Evolutionary conservation across 306 rosid species (phyloP), one percentile per base, ranked within the genome.

Genomic region (Cucurbita pepo): DNA sequence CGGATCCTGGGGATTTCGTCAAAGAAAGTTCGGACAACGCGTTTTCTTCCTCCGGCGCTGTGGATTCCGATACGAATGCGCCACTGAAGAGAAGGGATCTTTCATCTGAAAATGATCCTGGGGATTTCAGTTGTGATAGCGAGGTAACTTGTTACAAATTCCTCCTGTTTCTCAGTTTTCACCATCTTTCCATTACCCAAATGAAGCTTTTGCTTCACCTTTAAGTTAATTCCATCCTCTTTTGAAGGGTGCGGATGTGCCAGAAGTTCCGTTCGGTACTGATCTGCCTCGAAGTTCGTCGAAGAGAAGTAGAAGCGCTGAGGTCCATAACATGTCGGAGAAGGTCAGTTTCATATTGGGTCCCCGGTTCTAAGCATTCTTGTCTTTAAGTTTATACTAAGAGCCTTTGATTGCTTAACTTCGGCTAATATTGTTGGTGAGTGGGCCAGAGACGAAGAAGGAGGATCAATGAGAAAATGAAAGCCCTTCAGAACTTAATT

Each of bases 391-490:
- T 7, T 72, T 58, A n/a, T n/a, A 30, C 22, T 45, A 44, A 8
- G 30, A 22, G 6, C 30, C 14, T 7, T 54, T 62, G 69, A 48
- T 82, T 79, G 79, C 38, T 37, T 71, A 44, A 50, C 63, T 76
- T 37, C 22, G 76, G 64, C 61, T 66, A 11, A 61, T 74, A 60
- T 77, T 14, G 45, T 76, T 76, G 67, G 70, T 79, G 67, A 66
- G 77, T 83, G 86, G 50, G 59, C 89, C 74, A 94, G 98, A 90
- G 96, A 61, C 88, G 98, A 77, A 89, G 98, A 79, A 90, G 89
- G 82, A 87, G 83, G 85, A 94, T 94, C 59, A 94, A 94, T 54
- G 98, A 94, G 86, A 94, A 90, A 83, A 85, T 94, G 89, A 94
- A 90, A 82, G 97, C 97, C 11, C 82, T 94, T 58, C 98, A 90